These are phyloP conservation scores for Pichia sp. DNA, from an alignment of 1,139 yeast species.

Conservation along the genomic window DNA sequence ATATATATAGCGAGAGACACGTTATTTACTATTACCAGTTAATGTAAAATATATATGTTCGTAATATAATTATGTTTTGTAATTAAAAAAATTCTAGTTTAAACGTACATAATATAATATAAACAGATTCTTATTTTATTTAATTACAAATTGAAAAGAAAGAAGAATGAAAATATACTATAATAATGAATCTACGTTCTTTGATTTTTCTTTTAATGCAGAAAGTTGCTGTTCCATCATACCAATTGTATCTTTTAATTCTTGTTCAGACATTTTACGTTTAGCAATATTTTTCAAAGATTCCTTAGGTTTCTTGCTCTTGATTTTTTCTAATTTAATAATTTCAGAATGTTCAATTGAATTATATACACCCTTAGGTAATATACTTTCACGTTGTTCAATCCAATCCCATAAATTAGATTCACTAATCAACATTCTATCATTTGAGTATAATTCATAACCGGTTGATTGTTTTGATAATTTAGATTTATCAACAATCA, in stretches of 20 bases:
- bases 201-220: slow-evolving; percentile 17
- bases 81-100: too few relatives aligned
- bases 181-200: background rate
- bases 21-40: too few relatives aligned
- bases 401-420: slow-evolving; percentile 80
- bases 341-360: too few relatives aligned
- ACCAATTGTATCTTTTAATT: slow-evolving; percentile 23
- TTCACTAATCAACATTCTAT: slow-evolving; percentile 47
- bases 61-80: too few relatives aligned
- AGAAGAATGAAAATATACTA: background rate
- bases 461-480: slow-evolving; percentile 15
- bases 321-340: background rate
- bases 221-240: slow-evolving; percentile 23
- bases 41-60: too few relatives aligned
- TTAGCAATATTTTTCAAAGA: slow-evolving; percentile 2
- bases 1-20: too few relatives aligned
- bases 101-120: too few relatives aligned
- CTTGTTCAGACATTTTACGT: slow-evolving; percentile 17
- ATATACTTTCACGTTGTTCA: slow-evolving; percentile 37
- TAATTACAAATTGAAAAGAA: background rate
- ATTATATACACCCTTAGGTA: too few relatives aligned
- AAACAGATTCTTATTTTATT: too few relatives aligned
- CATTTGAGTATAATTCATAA: slow-evolving; percentile 23
- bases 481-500: slow-evolving; percentile 20
- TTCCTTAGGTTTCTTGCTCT: slow-evolving; percentile 1